A percentile compares a stretch with the other conserved stretches of the same genome.
Evolutionary conservation across 2,329 filamentous ascomycete genomes (phyloP).

Genomic region (Aspergillus novofumigatus): DNA sequence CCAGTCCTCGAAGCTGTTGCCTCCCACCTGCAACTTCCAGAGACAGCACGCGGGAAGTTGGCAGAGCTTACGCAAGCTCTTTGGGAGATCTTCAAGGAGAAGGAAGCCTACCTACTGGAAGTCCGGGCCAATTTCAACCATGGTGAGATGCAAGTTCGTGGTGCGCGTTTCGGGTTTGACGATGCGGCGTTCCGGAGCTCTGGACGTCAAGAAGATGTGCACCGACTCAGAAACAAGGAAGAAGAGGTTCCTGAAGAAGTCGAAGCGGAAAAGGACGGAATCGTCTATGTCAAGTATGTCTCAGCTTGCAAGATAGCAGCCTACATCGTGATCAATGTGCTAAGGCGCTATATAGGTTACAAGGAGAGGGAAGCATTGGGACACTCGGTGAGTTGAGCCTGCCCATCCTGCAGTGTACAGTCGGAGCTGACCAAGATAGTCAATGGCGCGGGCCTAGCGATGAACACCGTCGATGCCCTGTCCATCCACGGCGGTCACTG

Average conservation of each 20-base stretch:
- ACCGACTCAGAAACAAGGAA: conserved; percentile 51
- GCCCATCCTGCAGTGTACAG: background rate
- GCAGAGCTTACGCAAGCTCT: conserved; percentile 51
- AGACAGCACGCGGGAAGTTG: conserved; percentile 44
- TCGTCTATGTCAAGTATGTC: conserved; percentile 68
- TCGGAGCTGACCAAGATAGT: conserved; percentile 42
- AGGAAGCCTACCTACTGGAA: conserved; percentile 62
- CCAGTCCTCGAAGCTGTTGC: conserved; percentile 36
- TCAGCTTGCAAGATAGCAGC: background rate
- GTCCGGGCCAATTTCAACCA: conserved; percentile 45
- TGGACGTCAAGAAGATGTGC: conserved; percentile 59
- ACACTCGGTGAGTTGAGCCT: conserved; percentile 57
- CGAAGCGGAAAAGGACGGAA: conserved; percentile 64
- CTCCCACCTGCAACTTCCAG: conserved; percentile 52
- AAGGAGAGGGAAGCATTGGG: conserved; percentile 61
- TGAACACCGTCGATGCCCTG: conserved; percentile 85
- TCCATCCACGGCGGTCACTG: conserved; percentile 62
- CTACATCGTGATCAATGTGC: background rate
- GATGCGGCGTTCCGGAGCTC: conserved; percentile 63
- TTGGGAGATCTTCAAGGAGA: conserved; percentile 56
- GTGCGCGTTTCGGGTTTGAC: conserved; percentile 62
- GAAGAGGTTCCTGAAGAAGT: conserved; percentile 54
- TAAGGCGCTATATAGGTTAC: conserved; percentile 28
- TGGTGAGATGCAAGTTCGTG: conserved; percentile 48
- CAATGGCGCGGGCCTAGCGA: conserved; percentile 83